These are phyloP conservation scores for Ganoderma boninense DNA, from an alignment of 1,284 basidiomycete species.

Conservation along the genomic window DNA sequence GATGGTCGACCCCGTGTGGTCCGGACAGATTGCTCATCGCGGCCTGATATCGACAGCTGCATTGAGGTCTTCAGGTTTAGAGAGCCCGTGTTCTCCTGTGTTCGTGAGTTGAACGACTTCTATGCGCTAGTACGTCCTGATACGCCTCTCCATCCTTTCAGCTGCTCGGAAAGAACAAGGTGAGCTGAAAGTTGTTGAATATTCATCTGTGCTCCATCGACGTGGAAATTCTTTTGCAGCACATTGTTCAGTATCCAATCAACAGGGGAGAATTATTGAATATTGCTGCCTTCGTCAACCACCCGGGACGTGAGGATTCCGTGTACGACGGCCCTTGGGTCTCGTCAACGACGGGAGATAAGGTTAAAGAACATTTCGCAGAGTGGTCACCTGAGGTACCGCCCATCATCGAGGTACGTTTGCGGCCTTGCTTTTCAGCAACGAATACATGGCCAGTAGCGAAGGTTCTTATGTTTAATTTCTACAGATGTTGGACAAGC, in stretches of 20 bases:
- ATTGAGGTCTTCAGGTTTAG: slow-evolving; percentile 22
- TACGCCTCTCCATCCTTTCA: neutral
- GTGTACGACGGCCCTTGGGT: slow-evolving; percentile 55
- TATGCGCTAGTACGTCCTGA: neutral
- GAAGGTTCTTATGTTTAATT: neutral
- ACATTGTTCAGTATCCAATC: slow-evolving; percentile 59
- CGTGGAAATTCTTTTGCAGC: slow-evolving; percentile 38
- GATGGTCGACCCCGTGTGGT: slow-evolving; percentile 27
- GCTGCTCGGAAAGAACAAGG: slow-evolving; percentile 22
- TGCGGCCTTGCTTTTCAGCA: neutral
- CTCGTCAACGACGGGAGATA: slow-evolving; percentile 43
- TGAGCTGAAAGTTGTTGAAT: neutral
- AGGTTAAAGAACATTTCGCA: slow-evolving; percentile 47
- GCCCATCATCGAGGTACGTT: slow-evolving; percentile 51
- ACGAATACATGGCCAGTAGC: neutral
- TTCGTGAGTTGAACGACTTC: slow-evolving; percentile 17
- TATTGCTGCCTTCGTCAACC: slow-evolving; percentile 54
- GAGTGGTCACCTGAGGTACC: slow-evolving; percentile 58
- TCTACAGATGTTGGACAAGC: slow-evolving; percentile 39
- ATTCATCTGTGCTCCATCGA: neutral
- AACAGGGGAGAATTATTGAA: slow-evolving; percentile 55
- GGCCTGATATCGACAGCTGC: slow-evolving; percentile 17
- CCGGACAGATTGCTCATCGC: slow-evolving; percentile 29
- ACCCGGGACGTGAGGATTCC: slow-evolving; percentile 50
- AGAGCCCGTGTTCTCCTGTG: slow-evolving; percentile 13